These are phyloP conservation scores for Spergularia bocconei DNA, from an alignment of 148 eudicot species.

Conservation along the genomic window DNA sequence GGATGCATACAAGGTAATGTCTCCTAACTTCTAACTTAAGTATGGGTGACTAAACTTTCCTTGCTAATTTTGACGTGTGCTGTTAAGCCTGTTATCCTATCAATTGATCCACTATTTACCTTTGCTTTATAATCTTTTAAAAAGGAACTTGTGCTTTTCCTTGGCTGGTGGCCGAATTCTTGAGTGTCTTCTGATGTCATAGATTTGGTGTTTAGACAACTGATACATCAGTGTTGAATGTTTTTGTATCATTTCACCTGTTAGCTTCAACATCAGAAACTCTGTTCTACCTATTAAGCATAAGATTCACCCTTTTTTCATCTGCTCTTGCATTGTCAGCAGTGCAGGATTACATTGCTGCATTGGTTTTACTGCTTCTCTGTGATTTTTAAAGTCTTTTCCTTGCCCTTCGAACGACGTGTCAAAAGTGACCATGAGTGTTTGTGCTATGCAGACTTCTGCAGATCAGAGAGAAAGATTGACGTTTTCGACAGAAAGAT, in stretches of 20 bases:
- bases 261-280: no score
- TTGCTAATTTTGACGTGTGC: neutral
- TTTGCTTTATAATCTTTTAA: neutral
- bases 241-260: no score
- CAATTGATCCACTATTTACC: neutral
- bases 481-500: constrained; percentile 74
- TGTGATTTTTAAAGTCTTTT: neutral
- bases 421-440: neutral
- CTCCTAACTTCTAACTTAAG: constrained; percentile 1
- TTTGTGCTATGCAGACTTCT: constrained; percentile 46
- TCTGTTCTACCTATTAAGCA: no score
- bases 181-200: neutral
- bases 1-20: constrained; percentile 53
- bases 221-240: no score
- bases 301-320: neutral
- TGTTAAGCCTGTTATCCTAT: neutral
- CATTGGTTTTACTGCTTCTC: neutral
- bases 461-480: constrained; percentile 77
- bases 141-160: neutral
- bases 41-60: neutral
- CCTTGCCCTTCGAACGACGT: neutral
- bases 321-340: constrained; percentile 5
- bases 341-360: constrained; percentile 7
- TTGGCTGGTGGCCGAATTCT: neutral
- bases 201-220: neutral